These are phyloP conservation scores for Monilinia vaccinii-corymbosi DNA, from an alignment of 2,329 filamentous ascomycete species.

Conservation along the genomic window DNA sequence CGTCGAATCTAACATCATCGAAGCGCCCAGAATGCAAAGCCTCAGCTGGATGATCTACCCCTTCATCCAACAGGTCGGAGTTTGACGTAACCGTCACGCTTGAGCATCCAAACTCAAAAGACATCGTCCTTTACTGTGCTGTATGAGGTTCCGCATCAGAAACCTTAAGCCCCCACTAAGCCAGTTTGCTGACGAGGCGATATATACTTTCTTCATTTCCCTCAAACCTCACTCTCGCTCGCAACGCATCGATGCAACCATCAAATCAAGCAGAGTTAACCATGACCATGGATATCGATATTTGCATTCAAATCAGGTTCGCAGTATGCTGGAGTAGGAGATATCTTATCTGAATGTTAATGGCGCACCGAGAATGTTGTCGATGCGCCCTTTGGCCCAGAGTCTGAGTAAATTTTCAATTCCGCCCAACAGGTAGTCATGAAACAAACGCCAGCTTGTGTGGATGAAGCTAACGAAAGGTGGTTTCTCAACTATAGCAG, in stretches of 20 bases:
- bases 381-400: not conserved
- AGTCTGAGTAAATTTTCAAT: not conserved
- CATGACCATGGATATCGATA: no score
- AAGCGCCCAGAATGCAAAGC: not conserved
- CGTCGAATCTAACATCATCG: no score
- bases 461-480: no score
- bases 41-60: not conserved
- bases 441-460: not conserved
- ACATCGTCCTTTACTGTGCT: not conserved
- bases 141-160: not conserved
- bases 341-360: no score
- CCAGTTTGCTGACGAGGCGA: not conserved
- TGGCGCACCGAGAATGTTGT: not conserved
- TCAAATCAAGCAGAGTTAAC: not conserved
- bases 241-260: not conserved
- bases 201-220: not conserved
- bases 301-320: not conserved
- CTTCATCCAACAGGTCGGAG: not conserved
- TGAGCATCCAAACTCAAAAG: not conserved
- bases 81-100: not conserved
- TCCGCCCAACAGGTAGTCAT: not conserved
- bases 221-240: not conserved
- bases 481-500: no score
- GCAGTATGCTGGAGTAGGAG: not conserved
- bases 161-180: not conserved